Percentiles rank a stretch among this genome's conserved stretches.
Evolutionary conservation across 352 stramenopile species (phyloP).

Genomic region (Globisporangium echinulatum): DNA sequence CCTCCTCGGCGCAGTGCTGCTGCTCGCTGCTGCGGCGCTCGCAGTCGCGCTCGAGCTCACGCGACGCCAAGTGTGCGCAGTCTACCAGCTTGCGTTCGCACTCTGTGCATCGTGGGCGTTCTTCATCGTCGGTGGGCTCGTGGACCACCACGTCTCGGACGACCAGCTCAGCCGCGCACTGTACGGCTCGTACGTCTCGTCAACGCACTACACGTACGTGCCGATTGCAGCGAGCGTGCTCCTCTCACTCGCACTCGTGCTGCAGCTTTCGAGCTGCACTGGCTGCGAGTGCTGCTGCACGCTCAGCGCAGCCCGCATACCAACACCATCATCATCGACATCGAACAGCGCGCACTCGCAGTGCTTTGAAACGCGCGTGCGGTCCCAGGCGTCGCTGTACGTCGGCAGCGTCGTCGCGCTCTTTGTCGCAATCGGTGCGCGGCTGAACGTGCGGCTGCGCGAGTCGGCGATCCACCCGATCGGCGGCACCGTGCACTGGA

Average conservation of each 20-base stretch:
- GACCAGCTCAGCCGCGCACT: slow-evolving; percentile 68
- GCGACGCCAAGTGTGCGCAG: slow-evolving; percentile 49
- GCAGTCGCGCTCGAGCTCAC: slow-evolving; percentile 61
- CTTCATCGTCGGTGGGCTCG: slow-evolving; percentile 61
- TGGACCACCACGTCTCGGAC: slow-evolving; percentile 68
- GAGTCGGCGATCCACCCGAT: slow-evolving; percentile 74
- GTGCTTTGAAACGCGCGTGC: slow-evolving; percentile 49
- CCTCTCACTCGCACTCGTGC: slow-evolving; percentile 29
- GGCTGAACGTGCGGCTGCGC: slow-evolving; percentile 63
- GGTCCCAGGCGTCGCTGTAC: slow-evolving; percentile 49
- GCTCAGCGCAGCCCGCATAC: background rate
- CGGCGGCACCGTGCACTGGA: slow-evolving; percentile 71
- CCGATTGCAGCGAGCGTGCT: slow-evolving; percentile 29
- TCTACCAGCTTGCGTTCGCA: slow-evolving; percentile 68
- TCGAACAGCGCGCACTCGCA: slow-evolving; percentile 16
- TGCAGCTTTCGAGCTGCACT: slow-evolving; percentile 45
- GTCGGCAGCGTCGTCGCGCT: slow-evolving; percentile 32
- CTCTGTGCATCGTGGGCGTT: slow-evolving; percentile 40
- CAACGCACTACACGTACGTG: slow-evolving; percentile 58
- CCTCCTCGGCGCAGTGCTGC: slow-evolving; percentile 52
- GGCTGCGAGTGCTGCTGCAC: slow-evolving; percentile 62
- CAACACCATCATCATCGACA: no score
- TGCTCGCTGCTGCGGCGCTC: slow-evolving; percentile 45
- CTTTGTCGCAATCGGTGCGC: slow-evolving; percentile 51
- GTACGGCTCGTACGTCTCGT: slow-evolving; percentile 49